Evolutionary conservation across 768 basidiomycete genomes (phyloP).

Genomic region (Lenzites betulinus): DNA sequence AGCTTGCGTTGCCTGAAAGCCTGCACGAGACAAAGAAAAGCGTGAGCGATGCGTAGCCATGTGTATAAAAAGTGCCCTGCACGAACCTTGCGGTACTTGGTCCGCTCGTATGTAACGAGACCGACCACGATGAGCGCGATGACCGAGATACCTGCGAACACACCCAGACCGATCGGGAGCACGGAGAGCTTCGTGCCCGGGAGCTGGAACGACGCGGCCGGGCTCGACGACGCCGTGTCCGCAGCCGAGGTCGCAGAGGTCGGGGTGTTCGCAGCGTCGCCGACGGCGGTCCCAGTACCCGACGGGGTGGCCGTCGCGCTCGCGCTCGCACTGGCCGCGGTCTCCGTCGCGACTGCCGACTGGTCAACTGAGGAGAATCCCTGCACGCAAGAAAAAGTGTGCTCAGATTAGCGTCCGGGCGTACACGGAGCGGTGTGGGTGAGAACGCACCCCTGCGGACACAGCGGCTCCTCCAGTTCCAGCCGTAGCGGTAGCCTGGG

Average conservation of each 20-base stretch:
- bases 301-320: constrained; percentile 29
- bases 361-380: constrained; percentile 17
- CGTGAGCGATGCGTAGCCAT: neutral
- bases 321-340: neutral
- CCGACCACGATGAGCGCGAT: constrained; percentile 81
- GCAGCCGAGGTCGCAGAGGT: constrained; percentile 32
- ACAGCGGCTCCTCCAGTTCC: constrained; percentile 20
- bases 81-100: constrained; percentile 81
- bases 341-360: constrained; percentile 11
- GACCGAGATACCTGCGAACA: constrained; percentile 84
- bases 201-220: constrained; percentile 50
- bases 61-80: neutral
- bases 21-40: constrained; percentile 37
- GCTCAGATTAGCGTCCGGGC: neutral
- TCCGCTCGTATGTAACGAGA: constrained; percentile 84
- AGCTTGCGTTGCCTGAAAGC: constrained; percentile 75
- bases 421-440: neutral
- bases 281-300: constrained; percentile 5
- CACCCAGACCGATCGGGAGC: constrained; percentile 78
- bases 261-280: neutral
- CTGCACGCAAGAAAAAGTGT: neutral
- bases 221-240: constrained; percentile 32
- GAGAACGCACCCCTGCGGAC: constrained; percentile 16
- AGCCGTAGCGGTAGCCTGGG: neutral
- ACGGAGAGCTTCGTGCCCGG: constrained; percentile 77